A percentile compares a stretch with the other conserved stretches of the same genome.
Evolutionary conservation across 2,329 filamentous ascomycete genomes (phyloP).

Genomic region (Juglanconis sp.): DNA sequence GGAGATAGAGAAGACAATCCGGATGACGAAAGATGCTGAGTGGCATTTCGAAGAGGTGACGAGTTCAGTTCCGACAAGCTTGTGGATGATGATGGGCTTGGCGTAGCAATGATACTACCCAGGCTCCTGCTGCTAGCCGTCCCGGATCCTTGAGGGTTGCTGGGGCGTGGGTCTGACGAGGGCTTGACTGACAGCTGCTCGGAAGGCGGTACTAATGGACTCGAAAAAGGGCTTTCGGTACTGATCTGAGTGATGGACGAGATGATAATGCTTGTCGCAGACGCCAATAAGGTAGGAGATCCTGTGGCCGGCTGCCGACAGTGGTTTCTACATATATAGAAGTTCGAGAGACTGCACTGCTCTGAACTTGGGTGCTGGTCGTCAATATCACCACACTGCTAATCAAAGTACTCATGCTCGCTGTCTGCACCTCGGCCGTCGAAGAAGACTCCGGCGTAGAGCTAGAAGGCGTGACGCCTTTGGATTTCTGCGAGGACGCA

Average conservation of each 20-base stretch:
- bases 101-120: background rate
- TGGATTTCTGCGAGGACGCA: too few species aligned
- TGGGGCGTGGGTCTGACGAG: background rate
- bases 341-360: too few species aligned
- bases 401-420: too few species aligned
- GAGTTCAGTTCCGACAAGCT: background rate
- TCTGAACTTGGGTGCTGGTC: too few species aligned
- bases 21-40: background rate
- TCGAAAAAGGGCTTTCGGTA: background rate
- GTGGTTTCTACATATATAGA: too few species aligned
- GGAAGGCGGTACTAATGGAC: background rate
- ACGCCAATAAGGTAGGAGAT: too few species aligned
- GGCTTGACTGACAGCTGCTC: background rate
- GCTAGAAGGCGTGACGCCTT: too few species aligned
- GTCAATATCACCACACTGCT: too few species aligned
- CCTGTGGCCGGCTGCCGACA: too few species aligned
- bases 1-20: background rate
- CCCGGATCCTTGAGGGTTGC: background rate
- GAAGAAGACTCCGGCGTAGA: too few species aligned
- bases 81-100: background rate
- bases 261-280: background rate
- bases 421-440: too few species aligned
- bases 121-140: background rate
- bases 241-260: background rate
- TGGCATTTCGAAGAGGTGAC: background rate